A percentile compares a stretch with the other conserved stretches of the same genome.
These are phyloP conservation scores for Aspergillus udagawae DNA, from an alignment of 2,329 filamentous ascomycete genomes.

Conservation along the genomic window DNA sequence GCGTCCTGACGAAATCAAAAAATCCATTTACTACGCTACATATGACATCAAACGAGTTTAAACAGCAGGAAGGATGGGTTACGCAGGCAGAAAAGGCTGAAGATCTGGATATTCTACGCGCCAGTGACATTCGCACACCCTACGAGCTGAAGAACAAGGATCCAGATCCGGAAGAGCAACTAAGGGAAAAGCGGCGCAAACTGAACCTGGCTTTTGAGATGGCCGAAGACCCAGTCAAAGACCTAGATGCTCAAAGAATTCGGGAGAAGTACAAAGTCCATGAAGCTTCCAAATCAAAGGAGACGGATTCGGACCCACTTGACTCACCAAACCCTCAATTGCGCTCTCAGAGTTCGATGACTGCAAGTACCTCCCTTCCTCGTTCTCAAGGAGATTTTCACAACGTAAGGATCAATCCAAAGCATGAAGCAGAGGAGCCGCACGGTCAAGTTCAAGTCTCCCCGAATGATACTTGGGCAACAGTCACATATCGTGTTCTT, in stretches of 20 bases:
- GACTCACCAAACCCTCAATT: not conserved
- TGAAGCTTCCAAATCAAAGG: constrained; percentile 3
- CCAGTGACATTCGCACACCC: constrained; percentile 33
- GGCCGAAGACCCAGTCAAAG: constrained; percentile 9
- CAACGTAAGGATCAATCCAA: not conserved
- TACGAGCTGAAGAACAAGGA: constrained; percentile 21
- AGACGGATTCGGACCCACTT: not conserved
- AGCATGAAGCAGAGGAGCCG: too few species aligned
- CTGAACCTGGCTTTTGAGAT: constrained; percentile 20
- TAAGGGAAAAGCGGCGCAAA: constrained; percentile 12
- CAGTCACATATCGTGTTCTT: constrained; percentile 31
- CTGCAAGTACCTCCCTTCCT: not conserved
- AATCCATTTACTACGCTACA: not conserved
- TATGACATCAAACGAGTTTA: not conserved
- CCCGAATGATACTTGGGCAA: not conserved
- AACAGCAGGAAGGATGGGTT: constrained; percentile 3
- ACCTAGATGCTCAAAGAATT: constrained; percentile 18
- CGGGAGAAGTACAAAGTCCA: constrained; percentile 17
- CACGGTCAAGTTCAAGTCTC: not conserved
- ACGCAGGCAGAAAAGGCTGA: constrained; percentile 21
- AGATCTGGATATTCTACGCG: constrained; percentile 30
- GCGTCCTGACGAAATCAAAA: too few species aligned
- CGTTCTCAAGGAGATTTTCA: not conserved
- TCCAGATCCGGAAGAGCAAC: constrained; percentile 15
- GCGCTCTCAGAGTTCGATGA: not conserved